Evolutionary conservation across 192 early-diverging fungal species (phyloP), one percentile per base, ranked within the genome.

Genomic region (Chytriomyces sp.): DNA sequence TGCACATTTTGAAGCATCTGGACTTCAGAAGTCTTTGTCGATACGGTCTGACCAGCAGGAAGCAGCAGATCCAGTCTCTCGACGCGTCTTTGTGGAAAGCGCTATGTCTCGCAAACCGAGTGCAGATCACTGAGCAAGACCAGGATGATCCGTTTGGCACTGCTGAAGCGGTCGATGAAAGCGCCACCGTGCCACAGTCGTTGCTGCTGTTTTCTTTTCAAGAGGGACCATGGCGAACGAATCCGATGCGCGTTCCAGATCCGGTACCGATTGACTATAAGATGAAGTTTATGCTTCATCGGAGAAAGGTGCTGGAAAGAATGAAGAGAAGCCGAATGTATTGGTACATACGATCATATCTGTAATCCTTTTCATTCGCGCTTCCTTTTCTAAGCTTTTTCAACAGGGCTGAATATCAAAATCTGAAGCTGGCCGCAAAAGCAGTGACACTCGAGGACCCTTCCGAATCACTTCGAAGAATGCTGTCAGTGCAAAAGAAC

Each of bases 11-110:
- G 9, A 60, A 62, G 20, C 26, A 45, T 57, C 59, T 73, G 13
- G 71, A 73, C 60, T 73, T 73, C 45, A n/a, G 61, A 18, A 35
- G 20, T 20, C 53, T 73, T 11, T 5, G 16, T 46, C 71, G 71
- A 3, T 45, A 62, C 10, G 53, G 57, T 7, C 10, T 18, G 13
- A 73, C 60, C 2, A 43, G 35, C 60, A 20, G 49, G 7, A 11
- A 7, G 16, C 13, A 16, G 13, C 18, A 7, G 7, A n/a, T 23
- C 35, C 7, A 45, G 7, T 73, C 57, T 18, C 46, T 63, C 9
- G 71, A 73, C 71, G 44, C 57, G 28, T 45, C n/a, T 20, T 18
- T 73, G 7, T 73, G 71, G 71, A 73, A 73, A 62, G 28, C 53
- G 5, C 60, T 73, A 3, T 73, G 71, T 57, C 7, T 62, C 43